These are phyloP conservation scores for Diospyros kaki DNA, from an alignment of 148 eudicot species.

Conservation along the genomic window DNA sequence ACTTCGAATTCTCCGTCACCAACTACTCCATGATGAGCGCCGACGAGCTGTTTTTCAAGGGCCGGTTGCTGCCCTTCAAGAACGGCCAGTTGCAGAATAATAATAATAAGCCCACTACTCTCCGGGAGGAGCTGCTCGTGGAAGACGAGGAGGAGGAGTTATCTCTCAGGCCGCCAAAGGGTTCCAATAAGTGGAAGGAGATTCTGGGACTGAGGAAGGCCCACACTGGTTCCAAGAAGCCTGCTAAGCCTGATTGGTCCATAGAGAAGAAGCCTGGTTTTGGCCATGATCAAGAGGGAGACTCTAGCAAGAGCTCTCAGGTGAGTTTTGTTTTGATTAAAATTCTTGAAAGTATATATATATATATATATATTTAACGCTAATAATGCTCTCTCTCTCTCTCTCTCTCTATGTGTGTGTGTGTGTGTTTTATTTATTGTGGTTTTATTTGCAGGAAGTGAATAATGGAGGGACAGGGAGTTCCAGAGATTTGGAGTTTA, in stretches of 20 bases:
- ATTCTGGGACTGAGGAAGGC: slow-evolving; percentile 71
- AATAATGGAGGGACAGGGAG: slow-evolving; percentile 34
- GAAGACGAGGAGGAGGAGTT: slow-evolving; percentile 39
- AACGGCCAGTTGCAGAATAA: slow-evolving; percentile 15
- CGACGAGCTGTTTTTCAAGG: slow-evolving; percentile 47
- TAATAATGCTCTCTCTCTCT: slow-evolving; percentile 16
- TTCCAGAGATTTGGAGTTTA: slow-evolving; percentile 46
- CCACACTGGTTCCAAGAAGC: slow-evolving; percentile 66
- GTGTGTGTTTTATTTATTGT: background rate
- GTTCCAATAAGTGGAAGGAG: slow-evolving; percentile 64
- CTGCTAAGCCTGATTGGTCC: slow-evolving; percentile 28
- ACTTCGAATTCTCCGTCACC: slow-evolving; percentile 72
- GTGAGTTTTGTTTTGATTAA: slow-evolving; percentile 4
- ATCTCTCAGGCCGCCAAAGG: slow-evolving; percentile 56
- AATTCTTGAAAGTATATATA: slow-evolving; percentile 6
- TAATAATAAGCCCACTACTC: slow-evolving; percentile 26
- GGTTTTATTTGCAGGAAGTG: slow-evolving; percentile 28
- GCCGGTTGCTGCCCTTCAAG: too few species aligned
- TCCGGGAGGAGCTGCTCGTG: slow-evolving; percentile 64
- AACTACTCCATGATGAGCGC: slow-evolving; percentile 60
- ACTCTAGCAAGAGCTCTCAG: slow-evolving; percentile 14
- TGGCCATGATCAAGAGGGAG: slow-evolving; percentile 1
- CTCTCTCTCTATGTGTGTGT: background rate
- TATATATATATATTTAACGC: background rate
- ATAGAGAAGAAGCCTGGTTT: slow-evolving; percentile 13